Conservation (phyloP, 2,329 filamentous ascomycete genomes). For the Claviceps pusilla region DNA sequence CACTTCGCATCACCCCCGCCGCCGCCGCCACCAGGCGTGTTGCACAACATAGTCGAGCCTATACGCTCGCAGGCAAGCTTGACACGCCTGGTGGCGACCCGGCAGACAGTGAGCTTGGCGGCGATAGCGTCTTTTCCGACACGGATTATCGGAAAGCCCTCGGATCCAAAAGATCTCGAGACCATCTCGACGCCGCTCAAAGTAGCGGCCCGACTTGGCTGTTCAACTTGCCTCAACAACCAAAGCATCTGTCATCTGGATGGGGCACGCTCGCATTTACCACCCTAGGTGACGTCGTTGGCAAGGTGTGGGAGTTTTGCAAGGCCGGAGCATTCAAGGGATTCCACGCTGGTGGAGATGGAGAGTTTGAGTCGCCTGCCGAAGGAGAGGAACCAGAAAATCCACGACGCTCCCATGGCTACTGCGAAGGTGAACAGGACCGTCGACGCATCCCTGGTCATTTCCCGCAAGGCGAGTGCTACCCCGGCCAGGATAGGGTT, state of each 20-base stretch:
- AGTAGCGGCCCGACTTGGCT: constrained; percentile 17
- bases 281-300: constrained; percentile 51
- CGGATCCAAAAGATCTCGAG: constrained; percentile 29
- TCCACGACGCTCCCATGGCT: constrained; percentile 2
- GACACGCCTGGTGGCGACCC: constrained; percentile 27
- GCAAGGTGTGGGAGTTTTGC: constrained; percentile 78
- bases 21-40: not conserved
- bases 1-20: constrained; percentile 3
- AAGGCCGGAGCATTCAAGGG: constrained; percentile 58
- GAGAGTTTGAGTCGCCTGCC: constrained; percentile 44
- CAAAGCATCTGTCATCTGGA: constrained; percentile 18
- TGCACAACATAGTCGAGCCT: constrained; percentile 12
- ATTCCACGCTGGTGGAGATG: constrained; percentile 74
- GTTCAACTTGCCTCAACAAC: constrained; percentile 16
- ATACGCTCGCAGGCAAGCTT: constrained; percentile 39
- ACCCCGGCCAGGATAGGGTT: constrained; percentile 5
- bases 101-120: constrained; percentile 23
- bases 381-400: constrained; percentile 5
- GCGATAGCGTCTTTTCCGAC: constrained; percentile 43
- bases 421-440: constrained; percentile 10
- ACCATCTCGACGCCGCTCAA: constrained; percentile 22
- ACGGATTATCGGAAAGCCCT: constrained; percentile 38
- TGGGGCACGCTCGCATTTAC: constrained; percentile 47
- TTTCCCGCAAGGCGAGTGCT: constrained; percentile 19
- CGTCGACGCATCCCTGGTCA: constrained; percentile 14